Percentiles rank a stretch among this genome's conserved stretches.
Evolutionary conservation across 1,139 yeast species (phyloP).

Genomic region (Hemisphaericaspora xylanilytica): DNA sequence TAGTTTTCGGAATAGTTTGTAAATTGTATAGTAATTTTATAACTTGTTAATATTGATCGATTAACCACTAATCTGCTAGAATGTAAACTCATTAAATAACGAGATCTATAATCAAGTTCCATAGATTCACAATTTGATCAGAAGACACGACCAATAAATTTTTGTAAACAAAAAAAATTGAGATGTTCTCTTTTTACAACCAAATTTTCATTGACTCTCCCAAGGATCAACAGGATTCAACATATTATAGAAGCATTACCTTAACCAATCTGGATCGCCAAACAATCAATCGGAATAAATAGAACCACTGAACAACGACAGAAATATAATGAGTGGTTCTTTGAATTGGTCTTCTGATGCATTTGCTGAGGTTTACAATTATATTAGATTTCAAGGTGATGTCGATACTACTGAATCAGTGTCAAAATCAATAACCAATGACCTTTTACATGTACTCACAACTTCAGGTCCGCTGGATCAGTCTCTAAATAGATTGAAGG

Average conservation of each 20-base stretch:
- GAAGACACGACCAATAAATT: neutral
- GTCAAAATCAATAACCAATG: constrained; percentile 35
- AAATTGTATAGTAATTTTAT: no score
- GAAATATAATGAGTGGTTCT: constrained; percentile 7
- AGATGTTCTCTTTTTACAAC: constrained; percentile 3
- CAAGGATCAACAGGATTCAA: no score
- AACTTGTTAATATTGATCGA: no score
- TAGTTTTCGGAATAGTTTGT: neutral
- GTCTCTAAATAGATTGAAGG: constrained; percentile 49
- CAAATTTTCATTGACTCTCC: no score
- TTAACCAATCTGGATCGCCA: no score
- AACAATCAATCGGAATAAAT: no score
- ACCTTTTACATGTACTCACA: constrained; percentile 46
- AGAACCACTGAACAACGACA: no score
- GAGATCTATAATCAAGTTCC: no score
- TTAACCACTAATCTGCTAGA: no score
- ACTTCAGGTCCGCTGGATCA: constrained; percentile 53
- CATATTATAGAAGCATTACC: no score
- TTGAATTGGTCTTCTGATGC: constrained; percentile 35
- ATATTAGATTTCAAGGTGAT: constrained; percentile 28
- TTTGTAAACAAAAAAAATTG: constrained; percentile 2
- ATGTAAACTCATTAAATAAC: no score
- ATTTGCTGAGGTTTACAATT: constrained; percentile 37
- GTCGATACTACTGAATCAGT: constrained; percentile 24
- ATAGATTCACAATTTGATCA: neutral